A percentile compares a stretch with the other conserved stretches of the same genome.
These are phyloP conservation scores for Apiotrichum sp. DNA, from an alignment of 1,284 basidiomycete species.

Conservation along the genomic window DNA sequence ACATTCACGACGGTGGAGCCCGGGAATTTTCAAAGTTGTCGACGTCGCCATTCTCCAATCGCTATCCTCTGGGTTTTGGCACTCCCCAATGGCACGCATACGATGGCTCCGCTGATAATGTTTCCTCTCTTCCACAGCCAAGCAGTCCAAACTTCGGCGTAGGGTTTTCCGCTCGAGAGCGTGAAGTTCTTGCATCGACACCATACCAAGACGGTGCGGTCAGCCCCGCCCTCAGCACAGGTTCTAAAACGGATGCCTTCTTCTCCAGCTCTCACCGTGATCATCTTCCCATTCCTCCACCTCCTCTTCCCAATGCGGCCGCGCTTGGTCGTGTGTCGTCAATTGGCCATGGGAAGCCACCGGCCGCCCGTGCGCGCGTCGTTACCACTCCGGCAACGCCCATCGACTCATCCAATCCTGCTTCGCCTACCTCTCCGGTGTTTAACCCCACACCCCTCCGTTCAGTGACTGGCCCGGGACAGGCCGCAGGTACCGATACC, in stretches of 20 bases:
- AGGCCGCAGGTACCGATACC: background rate
- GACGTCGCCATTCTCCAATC: background rate
- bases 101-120: background rate
- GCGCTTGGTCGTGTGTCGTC: background rate
- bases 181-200: background rate
- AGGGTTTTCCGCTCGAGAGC: background rate
- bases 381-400: constrained; percentile 8
- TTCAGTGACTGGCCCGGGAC: constrained; percentile 9
- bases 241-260: constrained; percentile 40
- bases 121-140: background rate
- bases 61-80: background rate
- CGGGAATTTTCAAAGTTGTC: constrained; percentile 2
- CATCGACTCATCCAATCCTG: background rate
- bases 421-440: constrained; percentile 2
- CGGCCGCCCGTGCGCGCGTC: constrained; percentile 6
- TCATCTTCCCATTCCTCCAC: constrained; percentile 32
- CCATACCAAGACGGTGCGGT: constrained; percentile 6
- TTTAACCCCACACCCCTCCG: constrained; percentile 6
- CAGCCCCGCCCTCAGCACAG: constrained; percentile 27
- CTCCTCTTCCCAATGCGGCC: constrained; percentile 6
- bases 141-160: background rate
- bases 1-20: background rate
- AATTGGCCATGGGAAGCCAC: constrained; percentile 5
- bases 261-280: constrained; percentile 23
- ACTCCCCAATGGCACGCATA: background rate